phyloP scores from a whole-genome alignment of 2,329 filamentous ascomycete species.

The Ceratocystis albifundus region DNA sequence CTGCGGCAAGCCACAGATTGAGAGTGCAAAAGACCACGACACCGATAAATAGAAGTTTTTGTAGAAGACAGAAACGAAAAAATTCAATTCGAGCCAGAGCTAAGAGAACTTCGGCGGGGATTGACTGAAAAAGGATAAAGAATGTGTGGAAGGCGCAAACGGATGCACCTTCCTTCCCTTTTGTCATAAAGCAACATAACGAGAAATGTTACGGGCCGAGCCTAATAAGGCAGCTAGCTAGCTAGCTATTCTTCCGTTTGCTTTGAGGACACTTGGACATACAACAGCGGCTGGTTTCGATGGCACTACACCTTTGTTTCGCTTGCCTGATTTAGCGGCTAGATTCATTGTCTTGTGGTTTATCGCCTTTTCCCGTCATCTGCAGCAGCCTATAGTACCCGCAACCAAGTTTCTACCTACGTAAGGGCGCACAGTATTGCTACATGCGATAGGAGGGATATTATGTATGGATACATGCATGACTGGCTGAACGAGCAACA shows the following conservation, averaged over 20 bases:
- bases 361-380: neutral
- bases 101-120: no score
- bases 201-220: neutral
- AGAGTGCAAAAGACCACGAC: neutral
- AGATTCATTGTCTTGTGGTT: neutral
- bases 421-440: neutral
- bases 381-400: neutral
- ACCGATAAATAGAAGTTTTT: neutral
- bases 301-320: neutral
- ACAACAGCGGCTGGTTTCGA: neutral
- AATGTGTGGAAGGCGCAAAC: slow-evolving; percentile 9
- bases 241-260: neutral
- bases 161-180: neutral
- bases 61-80: neutral
- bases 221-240: neutral
- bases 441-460: neutral
- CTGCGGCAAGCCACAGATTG: no score
- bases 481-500: neutral
- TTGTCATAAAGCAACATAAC: neutral
- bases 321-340: neutral
- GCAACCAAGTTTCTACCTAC: neutral
- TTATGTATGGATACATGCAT: no score
- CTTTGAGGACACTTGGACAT: slow-evolving; percentile 3
- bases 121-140: neutral
- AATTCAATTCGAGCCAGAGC: no score